Evolutionary conservation across 169 alveolate genomes (phyloP).

Genomic region (Cryptosporidium tyzzeri): DNA sequence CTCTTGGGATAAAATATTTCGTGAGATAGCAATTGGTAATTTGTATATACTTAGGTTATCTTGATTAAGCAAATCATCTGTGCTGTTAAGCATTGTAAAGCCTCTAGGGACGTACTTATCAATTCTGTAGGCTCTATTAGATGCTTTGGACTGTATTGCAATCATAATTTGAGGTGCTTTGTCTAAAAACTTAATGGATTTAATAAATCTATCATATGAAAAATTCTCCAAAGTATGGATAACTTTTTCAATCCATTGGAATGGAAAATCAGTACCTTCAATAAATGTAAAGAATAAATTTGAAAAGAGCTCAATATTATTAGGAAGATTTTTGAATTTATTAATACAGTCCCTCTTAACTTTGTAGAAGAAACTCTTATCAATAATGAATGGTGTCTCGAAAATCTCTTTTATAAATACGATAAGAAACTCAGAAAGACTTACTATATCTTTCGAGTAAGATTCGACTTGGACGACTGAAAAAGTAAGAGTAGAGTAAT

Average conservation of each 20-base stretch:
- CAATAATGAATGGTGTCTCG: constrained; percentile 33
- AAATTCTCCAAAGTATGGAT: constrained; percentile 30
- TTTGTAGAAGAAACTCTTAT: constrained; percentile 20
- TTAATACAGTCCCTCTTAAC: constrained; percentile 33
- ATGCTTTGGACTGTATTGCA: constrained; percentile 46
- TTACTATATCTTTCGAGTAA: constrained; percentile 27
- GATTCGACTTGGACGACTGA: constrained; percentile 35
- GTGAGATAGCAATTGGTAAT: constrained; percentile 36
- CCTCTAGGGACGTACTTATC: constrained; percentile 48
- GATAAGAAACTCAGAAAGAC: constrained; percentile 25
- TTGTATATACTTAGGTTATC: constrained; percentile 45
- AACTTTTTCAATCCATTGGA: constrained; percentile 52
- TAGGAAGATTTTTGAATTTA: constrained; percentile 23
- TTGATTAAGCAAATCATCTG: constrained; percentile 40
- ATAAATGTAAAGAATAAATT: constrained; percentile 29
- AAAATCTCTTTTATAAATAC: constrained; percentile 23
- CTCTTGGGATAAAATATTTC: constrained; percentile 24
- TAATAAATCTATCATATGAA: constrained; percentile 21
- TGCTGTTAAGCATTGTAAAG: constrained; percentile 33
- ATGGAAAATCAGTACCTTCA: constrained; percentile 42
- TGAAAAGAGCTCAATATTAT: constrained; percentile 34
- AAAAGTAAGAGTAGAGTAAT: constrained; percentile 35
- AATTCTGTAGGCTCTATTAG: constrained; percentile 17
- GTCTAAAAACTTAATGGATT: not conserved
- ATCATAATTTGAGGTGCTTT: constrained; percentile 46